Percentiles rank a stretch among this genome's conserved stretches.
These are phyloP conservation scores for Heterobasidion occidentale DNA, from an alignment of 1,284 basidiomycete species.

Conservation along the genomic window DNA sequence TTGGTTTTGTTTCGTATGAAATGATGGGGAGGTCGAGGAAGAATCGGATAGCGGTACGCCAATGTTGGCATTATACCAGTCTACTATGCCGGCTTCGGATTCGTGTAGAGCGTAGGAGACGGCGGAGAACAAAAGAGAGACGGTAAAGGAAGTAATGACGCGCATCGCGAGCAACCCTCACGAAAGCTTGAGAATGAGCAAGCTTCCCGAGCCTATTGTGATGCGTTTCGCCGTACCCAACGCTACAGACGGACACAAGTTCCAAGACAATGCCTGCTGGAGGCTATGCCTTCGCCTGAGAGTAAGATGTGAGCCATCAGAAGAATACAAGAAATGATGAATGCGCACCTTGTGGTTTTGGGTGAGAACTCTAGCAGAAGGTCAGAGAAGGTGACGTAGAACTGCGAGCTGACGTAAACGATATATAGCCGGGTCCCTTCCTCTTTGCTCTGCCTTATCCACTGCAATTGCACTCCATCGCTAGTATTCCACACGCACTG, in stretches of 20 bases:
- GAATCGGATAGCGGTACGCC: slow-evolving; percentile 59
- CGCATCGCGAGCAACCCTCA: not conserved
- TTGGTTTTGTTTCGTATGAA: slow-evolving; percentile 32
- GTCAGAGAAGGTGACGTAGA: not conserved
- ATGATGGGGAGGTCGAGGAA: slow-evolving; percentile 43
- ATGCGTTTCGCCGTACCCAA: not conserved
- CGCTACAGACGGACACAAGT: not conserved
- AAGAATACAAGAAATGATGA: too few relatives aligned
- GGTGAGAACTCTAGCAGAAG: not conserved
- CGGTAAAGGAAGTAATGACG: not conserved
- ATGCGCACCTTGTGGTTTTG: not conserved
- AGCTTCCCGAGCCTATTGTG: not conserved
- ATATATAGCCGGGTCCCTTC: not conserved
- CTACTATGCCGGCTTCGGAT: slow-evolving; percentile 74
- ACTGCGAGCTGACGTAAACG: not conserved
- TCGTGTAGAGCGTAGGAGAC: slow-evolving; percentile 45
- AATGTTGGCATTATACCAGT: slow-evolving; percentile 77
- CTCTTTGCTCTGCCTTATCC: not conserved
- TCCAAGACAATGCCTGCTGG: not conserved
- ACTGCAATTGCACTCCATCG: not conserved
- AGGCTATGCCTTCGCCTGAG: not conserved
- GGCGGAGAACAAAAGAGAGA: not conserved
- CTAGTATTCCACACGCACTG: not conserved
- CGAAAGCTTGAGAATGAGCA: too few relatives aligned
- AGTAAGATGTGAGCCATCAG: too few relatives aligned